A percentile compares a stretch with the other conserved stretches of the same genome.
Conservation (phyloP, 1,284 basidiomycete species). For the Puccinia triticina region DNA sequence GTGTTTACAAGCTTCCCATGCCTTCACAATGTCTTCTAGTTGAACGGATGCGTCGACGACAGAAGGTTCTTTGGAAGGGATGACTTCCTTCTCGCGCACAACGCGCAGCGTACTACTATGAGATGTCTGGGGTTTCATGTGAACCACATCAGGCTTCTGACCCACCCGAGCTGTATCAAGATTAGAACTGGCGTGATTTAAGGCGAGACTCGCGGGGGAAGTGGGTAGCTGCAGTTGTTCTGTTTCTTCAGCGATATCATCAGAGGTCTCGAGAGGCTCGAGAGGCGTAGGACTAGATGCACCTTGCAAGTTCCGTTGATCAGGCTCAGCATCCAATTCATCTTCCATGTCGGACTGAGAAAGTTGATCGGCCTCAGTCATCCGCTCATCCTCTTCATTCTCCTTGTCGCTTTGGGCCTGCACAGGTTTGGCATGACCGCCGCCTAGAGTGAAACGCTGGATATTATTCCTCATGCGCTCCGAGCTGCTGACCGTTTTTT, state of each 20-base stretch:
- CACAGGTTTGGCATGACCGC: neutral
- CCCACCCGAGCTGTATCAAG: neutral
- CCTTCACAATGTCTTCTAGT: conserved; percentile 16
- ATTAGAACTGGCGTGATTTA: neutral
- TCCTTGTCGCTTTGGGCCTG: neutral
- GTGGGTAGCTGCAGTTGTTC: neutral
- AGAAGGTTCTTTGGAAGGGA: conserved; percentile 10
- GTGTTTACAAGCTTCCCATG: conserved; percentile 19
- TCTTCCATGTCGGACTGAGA: conserved; percentile 4
- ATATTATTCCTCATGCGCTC: conserved; percentile 28
- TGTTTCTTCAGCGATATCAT: neutral
- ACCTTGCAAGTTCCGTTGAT: neutral
- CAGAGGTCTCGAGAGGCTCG: neutral
- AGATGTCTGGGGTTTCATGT: neutral
- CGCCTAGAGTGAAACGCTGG: conserved; percentile 35
- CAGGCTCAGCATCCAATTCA: conserved; percentile 4
- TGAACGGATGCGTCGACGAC: conserved; percentile 18
- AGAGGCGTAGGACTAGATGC: neutral
- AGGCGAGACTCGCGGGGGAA: neutral
- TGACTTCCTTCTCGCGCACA: conserved; percentile 29
- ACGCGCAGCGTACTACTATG: neutral
- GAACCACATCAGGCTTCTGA: neutral
- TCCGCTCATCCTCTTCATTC: conserved; percentile 32
- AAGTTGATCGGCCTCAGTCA: neutral
- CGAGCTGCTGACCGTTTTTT: conserved; percentile 28